Percentiles rank a stretch among this genome's conserved stretches.
These are phyloP conservation scores for Backusella liffmaniae DNA, from an alignment of 192 early-diverging fungal genomes.

Conservation along the genomic window DNA sequence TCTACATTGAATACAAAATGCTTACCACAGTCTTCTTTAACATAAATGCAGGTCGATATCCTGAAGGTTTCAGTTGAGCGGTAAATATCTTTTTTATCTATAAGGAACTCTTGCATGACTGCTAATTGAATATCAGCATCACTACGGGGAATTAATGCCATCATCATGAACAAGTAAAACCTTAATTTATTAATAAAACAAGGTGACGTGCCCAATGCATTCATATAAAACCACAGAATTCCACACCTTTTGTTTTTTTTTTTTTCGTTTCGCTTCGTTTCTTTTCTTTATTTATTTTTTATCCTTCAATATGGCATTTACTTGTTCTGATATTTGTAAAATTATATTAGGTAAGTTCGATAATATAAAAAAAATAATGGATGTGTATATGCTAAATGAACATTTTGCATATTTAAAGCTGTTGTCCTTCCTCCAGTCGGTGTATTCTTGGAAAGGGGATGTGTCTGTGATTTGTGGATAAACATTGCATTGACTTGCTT, in stretches of 20 bases:
- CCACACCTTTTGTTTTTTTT: background rate
- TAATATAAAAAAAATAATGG: background rate
- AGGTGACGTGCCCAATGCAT: background rate
- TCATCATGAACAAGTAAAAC: background rate
- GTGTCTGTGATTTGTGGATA: conserved; percentile 49
- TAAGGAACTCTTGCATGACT: too few species aligned
- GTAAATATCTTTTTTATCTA: too few species aligned
- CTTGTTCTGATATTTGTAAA: conserved; percentile 24
- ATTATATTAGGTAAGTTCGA: conserved; percentile 11
- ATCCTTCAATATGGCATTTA: conserved; percentile 7
- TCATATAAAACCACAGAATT: background rate
- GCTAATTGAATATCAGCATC: too few species aligned
- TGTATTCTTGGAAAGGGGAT: conserved; percentile 62
- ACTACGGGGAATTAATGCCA: background rate
- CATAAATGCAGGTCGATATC: too few species aligned
- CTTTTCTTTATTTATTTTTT: background rate
- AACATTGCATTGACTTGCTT: conserved; percentile 63
- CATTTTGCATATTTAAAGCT: background rate
- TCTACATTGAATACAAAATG: too few species aligned
- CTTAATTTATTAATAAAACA: background rate
- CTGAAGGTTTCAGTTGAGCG: too few species aligned
- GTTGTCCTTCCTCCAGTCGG: conserved; percentile 57
- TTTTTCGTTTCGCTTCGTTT: background rate
- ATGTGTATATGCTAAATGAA: too few species aligned
- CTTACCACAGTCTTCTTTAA: too few species aligned